Evolutionary conservation across 805 yeast species (phyloP).

Genomic region (Zygotorulaspora florentina): DNA sequence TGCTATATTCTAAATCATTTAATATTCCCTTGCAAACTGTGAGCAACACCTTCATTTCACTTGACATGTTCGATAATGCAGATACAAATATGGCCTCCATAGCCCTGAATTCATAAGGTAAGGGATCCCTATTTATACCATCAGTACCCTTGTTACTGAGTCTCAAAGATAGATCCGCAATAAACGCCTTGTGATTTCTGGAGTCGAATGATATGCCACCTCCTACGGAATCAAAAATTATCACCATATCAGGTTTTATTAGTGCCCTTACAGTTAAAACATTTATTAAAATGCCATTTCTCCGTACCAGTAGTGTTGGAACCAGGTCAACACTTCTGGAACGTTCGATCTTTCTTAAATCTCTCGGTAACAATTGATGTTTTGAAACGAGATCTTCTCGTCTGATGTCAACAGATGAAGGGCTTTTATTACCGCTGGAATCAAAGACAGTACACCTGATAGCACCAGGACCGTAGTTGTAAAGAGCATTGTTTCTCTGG

Average conservation of each 20-base stretch:
- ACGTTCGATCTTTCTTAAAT: constrained; percentile 81
- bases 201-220: constrained; percentile 27
- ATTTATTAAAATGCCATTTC: constrained; percentile 69
- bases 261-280: constrained; percentile 77
- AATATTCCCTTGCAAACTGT: constrained; percentile 71
- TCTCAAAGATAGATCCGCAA: constrained; percentile 22
- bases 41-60: constrained; percentile 82
- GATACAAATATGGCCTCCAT: constrained; percentile 80
- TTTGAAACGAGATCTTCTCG: constrained; percentile 65
- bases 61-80: constrained; percentile 70
- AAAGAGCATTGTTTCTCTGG: constrained; percentile 35
- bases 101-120: constrained; percentile 89
- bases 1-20: constrained; percentile 72
- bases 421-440: constrained; percentile 57
- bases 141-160: constrained; percentile 23
- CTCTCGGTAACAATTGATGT: constrained; percentile 83
- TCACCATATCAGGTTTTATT: constrained; percentile 65
- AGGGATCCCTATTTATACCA: constrained; percentile 28
- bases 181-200: constrained; percentile 26
- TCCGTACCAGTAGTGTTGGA: constrained; percentile 75
- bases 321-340: constrained; percentile 57
- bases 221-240: constrained; percentile 59
- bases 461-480: constrained; percentile 33
- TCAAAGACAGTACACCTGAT: constrained; percentile 84
- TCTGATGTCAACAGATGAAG: constrained; percentile 69